A percentile compares a stretch with the other conserved stretches of the same genome.
phyloP scores from a whole-genome alignment of 805 yeast species.

The Kuraishia hungarica region DNA sequence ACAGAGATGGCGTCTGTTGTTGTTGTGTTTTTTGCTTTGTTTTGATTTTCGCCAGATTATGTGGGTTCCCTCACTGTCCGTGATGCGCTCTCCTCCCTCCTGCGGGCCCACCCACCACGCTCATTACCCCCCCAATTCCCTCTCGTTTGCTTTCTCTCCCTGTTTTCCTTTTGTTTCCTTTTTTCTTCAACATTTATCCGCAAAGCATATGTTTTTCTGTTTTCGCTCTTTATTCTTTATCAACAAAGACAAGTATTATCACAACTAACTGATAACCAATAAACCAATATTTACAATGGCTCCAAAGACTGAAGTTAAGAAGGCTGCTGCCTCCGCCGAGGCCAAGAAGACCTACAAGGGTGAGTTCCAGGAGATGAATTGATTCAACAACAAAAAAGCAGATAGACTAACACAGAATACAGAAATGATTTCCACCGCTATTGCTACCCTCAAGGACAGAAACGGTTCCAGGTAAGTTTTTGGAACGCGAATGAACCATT shows the following conservation, averaged over 20 bases:
- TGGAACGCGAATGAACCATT: neutral
- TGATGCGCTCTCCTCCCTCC: neutral
- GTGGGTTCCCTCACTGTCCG: neutral
- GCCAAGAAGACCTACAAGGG: conserved; percentile 38
- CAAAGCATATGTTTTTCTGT: no score
- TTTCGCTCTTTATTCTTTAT: neutral
- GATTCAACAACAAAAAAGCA: neutral
- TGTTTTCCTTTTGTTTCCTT: neutral
- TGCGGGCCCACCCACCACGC: neutral
- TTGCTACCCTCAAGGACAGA: conserved; percentile 65
- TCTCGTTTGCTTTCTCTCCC: conserved; percentile 4
- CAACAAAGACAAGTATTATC: neutral
- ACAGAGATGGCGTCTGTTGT: neutral
- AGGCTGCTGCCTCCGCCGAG: conserved; percentile 16
- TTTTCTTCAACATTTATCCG: neutral
- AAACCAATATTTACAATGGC: conserved; percentile 20
- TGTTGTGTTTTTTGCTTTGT: neutral
- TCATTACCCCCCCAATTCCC: conserved; percentile 2
- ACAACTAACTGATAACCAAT: neutral
- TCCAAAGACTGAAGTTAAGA: conserved; percentile 22
- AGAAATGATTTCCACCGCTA: conserved; percentile 64
- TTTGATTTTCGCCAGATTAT: neutral
- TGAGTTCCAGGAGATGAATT: conserved; percentile 16
- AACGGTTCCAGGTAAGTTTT: conserved; percentile 61
- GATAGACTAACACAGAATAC: neutral